Evolutionary conservation across 164 flowering plant genomes (phyloP).

Genomic region (Vitis labrusca): DNA sequence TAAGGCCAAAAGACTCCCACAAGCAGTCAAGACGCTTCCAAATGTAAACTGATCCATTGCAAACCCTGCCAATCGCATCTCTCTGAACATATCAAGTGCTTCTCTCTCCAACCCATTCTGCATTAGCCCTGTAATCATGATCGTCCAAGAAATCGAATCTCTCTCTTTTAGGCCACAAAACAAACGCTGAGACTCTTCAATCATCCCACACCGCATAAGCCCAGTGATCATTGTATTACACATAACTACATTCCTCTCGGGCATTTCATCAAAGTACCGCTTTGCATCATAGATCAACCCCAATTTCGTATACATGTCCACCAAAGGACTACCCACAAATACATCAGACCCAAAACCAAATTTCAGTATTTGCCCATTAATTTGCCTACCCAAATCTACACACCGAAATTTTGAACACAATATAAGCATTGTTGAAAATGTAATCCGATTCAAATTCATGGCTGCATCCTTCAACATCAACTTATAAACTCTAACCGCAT

Average conservation of each 20-base stretch:
- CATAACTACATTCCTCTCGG: constrained; percentile 49
- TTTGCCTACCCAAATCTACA: constrained; percentile 46
- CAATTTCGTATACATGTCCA: constrained; percentile 56
- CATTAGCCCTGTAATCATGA: constrained; percentile 71
- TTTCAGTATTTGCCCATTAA: constrained; percentile 59
- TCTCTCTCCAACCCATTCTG: constrained; percentile 59
- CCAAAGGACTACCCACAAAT: constrained; percentile 56
- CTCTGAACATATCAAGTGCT: constrained; percentile 54
- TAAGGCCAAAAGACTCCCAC: constrained; percentile 58
- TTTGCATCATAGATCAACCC: constrained; percentile 48
- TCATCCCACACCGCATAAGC: constrained; percentile 43
- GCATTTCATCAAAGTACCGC: constrained; percentile 40
- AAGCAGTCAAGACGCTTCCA: constrained; percentile 79
- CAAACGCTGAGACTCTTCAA: constrained; percentile 42
- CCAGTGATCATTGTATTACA: constrained; percentile 56
- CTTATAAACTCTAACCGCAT: constrained; percentile 40
- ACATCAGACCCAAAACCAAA: constrained; percentile 45
- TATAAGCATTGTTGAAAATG: constrained; percentile 50
- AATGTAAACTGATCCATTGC: constrained; percentile 74
- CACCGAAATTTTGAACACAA: constrained; percentile 31
- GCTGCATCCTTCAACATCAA: constrained; percentile 44
- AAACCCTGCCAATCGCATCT: constrained; percentile 56
- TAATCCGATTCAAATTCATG: constrained; percentile 44
- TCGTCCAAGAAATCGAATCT: constrained; percentile 79
- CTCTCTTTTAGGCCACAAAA: constrained; percentile 48